Percentiles rank a stretch among this genome's conserved stretches.
Evolutionary conservation across 345 rosid genomes (phyloP).

Genomic region (Angophora floribunda): DNA sequence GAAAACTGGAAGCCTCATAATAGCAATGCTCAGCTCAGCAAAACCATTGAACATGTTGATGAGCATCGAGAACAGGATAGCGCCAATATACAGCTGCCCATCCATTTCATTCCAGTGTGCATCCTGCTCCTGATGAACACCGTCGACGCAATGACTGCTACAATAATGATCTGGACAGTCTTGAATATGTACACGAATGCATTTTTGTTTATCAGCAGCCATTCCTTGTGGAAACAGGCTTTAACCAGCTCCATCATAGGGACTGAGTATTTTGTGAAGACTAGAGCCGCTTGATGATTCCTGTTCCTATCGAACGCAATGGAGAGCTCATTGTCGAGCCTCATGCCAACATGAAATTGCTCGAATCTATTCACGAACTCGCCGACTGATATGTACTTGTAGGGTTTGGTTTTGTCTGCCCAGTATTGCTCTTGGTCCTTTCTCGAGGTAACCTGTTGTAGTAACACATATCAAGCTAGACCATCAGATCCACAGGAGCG

Average conservation of each 20-base stretch:
- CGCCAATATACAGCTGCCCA: constrained; percentile 40
- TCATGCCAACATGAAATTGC: constrained; percentile 34
- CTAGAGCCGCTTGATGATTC: constrained; percentile 61
- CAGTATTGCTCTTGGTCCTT: constrained; percentile 94
- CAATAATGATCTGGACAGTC: constrained; percentile 51
- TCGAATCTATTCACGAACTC: constrained; percentile 49
- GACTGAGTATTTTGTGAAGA: constrained; percentile 46
- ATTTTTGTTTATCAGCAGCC: constrained; percentile 60
- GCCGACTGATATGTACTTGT: constrained; percentile 47
- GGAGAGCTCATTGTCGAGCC: constrained; percentile 40
- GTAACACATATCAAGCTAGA: not conserved
- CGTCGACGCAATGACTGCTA: constrained; percentile 45
- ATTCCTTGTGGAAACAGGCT: constrained; percentile 72
- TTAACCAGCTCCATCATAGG: constrained; percentile 55
- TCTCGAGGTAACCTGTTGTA: constrained; percentile 61
- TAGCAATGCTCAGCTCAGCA: constrained; percentile 59
- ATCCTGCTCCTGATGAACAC: constrained; percentile 53
- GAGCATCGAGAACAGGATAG: constrained; percentile 41
- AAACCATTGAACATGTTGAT: constrained; percentile 84
- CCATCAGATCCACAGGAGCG: not conserved
- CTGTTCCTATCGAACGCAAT: constrained; percentile 40
- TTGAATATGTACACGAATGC: constrained; percentile 65
- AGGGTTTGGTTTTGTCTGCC: constrained; percentile 48
- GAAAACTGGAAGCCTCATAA: constrained; percentile 73
- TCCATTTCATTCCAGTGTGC: constrained; percentile 38